Conservation (phyloP, 2,329 filamentous ascomycete species). For the Macroventuria anomochaeta region DNA sequence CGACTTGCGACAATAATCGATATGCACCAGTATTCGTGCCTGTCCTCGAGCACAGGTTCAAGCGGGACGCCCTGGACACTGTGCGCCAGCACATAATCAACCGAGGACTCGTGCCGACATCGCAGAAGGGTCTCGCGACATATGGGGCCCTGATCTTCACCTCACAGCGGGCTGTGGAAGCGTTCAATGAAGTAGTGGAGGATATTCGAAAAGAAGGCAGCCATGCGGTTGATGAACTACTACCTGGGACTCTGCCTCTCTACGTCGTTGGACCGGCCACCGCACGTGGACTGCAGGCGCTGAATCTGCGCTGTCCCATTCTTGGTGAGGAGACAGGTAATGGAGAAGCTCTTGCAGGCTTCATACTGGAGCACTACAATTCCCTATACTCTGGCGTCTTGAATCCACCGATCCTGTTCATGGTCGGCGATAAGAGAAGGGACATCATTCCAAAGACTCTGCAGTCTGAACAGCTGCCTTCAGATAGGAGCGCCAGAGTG, state of each 20-base stretch:
- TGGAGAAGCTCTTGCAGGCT: conserved; percentile 77
- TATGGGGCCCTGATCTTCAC: conserved; percentile 86
- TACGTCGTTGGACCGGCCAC: conserved; percentile 86
- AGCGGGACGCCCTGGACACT: conserved; percentile 62
- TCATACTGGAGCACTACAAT: conserved; percentile 81
- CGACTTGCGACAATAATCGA: conserved; percentile 49
- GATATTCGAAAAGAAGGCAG: conserved; percentile 54
- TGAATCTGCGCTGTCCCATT: conserved; percentile 63
- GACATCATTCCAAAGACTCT: conserved; percentile 89
- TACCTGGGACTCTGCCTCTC: conserved; percentile 62
- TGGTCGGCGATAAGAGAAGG: conserved; percentile 86
- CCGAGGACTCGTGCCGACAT: conserved; percentile 47
- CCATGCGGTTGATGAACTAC: conserved; percentile 41
- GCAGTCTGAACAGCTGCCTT: conserved; percentile 62
- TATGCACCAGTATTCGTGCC: conserved; percentile 76
- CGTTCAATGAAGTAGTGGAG: conserved; percentile 69
- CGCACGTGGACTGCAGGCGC: conserved; percentile 69
- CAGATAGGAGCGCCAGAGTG: conserved; percentile 65
- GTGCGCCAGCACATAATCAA: conserved; percentile 60
- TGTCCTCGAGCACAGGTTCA: conserved; percentile 74
- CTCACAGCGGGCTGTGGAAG: conserved; percentile 82
- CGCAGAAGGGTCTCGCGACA: conserved; percentile 32
- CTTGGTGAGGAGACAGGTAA: conserved; percentile 84
- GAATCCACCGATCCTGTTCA: conserved; percentile 76
- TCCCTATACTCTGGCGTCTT: conserved; percentile 38